phyloP scores from a whole-genome alignment of 441 rosid genomes.

The Flueggea neowawraea region DNA sequence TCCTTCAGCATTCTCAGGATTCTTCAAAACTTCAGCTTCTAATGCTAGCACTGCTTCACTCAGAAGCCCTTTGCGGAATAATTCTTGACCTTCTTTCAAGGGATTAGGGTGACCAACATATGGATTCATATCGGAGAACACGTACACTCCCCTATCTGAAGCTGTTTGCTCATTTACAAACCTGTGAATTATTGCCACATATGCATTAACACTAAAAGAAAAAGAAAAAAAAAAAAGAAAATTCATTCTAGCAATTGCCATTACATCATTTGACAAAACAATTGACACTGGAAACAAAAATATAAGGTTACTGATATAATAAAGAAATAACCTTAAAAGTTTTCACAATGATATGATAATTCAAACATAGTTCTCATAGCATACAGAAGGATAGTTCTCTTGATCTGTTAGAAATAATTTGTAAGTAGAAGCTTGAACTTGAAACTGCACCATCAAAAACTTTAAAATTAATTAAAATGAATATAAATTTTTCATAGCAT shows the following conservation, averaged over 20 bases:
- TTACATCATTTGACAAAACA: background rate
- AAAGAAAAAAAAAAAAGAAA: background rate
- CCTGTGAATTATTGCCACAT: constrained; percentile 34
- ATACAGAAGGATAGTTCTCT: too few species aligned
- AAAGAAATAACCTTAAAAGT: background rate
- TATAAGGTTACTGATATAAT: background rate
- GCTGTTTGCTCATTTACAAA: constrained; percentile 69
- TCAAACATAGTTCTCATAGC: too few species aligned
- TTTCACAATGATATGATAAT: too few species aligned
- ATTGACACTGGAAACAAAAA: background rate
- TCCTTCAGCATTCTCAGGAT: constrained; percentile 96
- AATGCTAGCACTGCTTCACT: constrained; percentile 99
- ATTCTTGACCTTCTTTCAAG: constrained; percentile 90
- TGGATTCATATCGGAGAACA: constrained; percentile 99
- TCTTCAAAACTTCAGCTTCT: constrained; percentile 99
- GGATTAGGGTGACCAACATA: constrained; percentile 98
- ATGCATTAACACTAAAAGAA: background rate
- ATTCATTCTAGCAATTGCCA: background rate
- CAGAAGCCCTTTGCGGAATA: constrained; percentile 96
- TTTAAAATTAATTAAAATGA: too few species aligned
- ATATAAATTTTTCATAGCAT: too few species aligned
- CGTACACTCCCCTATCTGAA: constrained; percentile 82
- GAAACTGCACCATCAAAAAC: too few species aligned
- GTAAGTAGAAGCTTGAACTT: too few species aligned
- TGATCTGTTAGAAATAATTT: too few species aligned